These are phyloP conservation scores for Cladophialophora immunda DNA, from an alignment of 2,329 filamentous ascomycete species.

Conservation along the genomic window DNA sequence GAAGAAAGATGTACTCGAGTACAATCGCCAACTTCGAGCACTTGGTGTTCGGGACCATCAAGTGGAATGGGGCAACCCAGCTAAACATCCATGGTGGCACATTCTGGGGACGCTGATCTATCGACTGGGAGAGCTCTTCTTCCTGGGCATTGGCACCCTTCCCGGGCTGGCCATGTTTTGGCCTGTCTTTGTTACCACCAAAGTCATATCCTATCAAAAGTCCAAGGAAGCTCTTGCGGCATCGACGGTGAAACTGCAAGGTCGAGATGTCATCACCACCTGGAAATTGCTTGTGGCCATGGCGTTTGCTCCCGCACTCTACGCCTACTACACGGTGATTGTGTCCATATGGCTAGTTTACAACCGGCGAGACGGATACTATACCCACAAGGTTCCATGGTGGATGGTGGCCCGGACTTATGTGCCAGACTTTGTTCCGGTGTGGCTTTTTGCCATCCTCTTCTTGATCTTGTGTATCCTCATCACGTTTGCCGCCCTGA, in stretches of 20 bases:
- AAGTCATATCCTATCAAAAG: conserved; percentile 82
- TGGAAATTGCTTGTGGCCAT: conserved; percentile 93
- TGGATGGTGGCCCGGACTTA: conserved; percentile 73
- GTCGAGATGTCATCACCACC: conserved; percentile 87
- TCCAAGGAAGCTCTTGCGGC: conserved; percentile 83
- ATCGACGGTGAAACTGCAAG: conserved; percentile 87
- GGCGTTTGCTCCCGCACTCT: conserved; percentile 81
- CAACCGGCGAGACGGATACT: conserved; percentile 82
- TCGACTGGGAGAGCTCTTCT: conserved; percentile 76
- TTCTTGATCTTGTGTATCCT: conserved; percentile 84
- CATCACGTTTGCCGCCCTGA: conserved; percentile 90
- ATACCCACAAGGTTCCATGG: conserved; percentile 80
- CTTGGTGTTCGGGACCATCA: conserved; percentile 93
- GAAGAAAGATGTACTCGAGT: conserved; percentile 78
- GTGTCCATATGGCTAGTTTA: conserved; percentile 80
- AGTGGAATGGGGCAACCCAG: conserved; percentile 74
- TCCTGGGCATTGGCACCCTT: conserved; percentile 81
- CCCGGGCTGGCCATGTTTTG: conserved; percentile 88
- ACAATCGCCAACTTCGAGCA: conserved; percentile 86
- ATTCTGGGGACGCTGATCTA: conserved; percentile 82
- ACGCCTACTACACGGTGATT: conserved; percentile 79
- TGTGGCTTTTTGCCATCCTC: conserved; percentile 77
- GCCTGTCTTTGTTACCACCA: conserved; percentile 85
- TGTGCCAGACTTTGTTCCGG: conserved; percentile 79
- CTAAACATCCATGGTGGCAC: conserved; percentile 78